Percentiles rank a stretch among this genome's conserved stretches.
phyloP scores from a whole-genome alignment of 257 asterid genomes.

The Nicotiana tabacum region DNA sequence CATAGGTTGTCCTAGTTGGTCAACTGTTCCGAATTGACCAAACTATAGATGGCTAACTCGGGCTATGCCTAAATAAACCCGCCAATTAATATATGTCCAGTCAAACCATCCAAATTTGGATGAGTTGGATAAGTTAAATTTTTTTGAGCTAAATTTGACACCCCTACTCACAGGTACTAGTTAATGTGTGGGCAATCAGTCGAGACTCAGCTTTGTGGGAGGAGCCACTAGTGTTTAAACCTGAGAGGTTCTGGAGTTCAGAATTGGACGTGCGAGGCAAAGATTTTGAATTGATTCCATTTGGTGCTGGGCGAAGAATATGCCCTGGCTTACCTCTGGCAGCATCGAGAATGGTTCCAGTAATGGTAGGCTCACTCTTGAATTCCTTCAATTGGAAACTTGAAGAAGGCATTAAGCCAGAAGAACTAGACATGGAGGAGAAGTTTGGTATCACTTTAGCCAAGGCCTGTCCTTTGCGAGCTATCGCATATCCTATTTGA shows the following conservation, averaged over 20 bases:
- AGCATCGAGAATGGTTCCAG: background rate
- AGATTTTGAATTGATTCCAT: slow-evolving; percentile 11
- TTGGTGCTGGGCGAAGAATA: slow-evolving; percentile 11
- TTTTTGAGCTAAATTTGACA: too few species aligned
- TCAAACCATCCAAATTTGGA: too few species aligned
- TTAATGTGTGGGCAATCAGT: slow-evolving; percentile 29
- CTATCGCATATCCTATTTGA: background rate
- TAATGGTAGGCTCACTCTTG: background rate
- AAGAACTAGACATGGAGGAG: slow-evolving; percentile 10
- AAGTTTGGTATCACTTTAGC: slow-evolving; percentile 4
- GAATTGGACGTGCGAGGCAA: background rate
- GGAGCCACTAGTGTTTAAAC: slow-evolving; percentile 19
- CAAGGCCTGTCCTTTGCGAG: slow-evolving; percentile 4
- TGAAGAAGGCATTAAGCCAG: background rate
- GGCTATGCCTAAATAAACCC: too few species aligned
- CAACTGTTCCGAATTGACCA: background rate
- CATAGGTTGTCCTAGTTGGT: background rate
- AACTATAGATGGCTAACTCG: background rate
- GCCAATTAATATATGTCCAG: too few species aligned
- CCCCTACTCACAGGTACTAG: background rate
- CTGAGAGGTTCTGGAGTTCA: background rate
- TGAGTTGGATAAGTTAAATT: too few species aligned
- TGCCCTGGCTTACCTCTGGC: background rate
- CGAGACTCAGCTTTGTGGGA: slow-evolving; percentile 25
- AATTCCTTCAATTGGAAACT: slow-evolving; percentile 13